Evolutionary conservation across 2,329 filamentous ascomycete species (phyloP).

Genomic region (Phyllosticta capitalensis): DNA sequence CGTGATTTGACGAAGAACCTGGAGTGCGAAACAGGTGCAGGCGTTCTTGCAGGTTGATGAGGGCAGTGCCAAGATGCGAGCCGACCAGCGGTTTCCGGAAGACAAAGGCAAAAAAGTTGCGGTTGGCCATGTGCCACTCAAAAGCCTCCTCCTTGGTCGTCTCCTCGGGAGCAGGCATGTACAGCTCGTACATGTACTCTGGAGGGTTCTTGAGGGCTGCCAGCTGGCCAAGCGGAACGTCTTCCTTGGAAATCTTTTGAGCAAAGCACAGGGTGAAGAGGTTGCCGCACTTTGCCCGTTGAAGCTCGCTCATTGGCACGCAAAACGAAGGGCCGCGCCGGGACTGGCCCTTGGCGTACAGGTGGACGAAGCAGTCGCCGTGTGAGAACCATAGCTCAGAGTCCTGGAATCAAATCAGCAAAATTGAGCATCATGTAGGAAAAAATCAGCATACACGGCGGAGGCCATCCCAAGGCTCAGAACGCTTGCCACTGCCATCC

Average conservation of each 20-base stretch:
- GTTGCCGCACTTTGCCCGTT: constrained; percentile 49
- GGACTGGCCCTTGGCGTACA: constrained; percentile 58
- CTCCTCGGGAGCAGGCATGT: constrained; percentile 55
- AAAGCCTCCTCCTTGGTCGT: constrained; percentile 47
- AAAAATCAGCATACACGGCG: constrained; percentile 29
- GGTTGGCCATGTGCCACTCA: constrained; percentile 56
- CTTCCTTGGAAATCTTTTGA: constrained; percentile 19
- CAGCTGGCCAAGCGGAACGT: background rate
- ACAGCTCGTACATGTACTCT: constrained; percentile 44
- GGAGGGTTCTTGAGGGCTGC: constrained; percentile 1
- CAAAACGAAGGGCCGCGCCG: constrained; percentile 58
- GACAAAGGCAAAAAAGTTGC: constrained; percentile 69
- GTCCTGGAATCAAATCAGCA: constrained; percentile 43
- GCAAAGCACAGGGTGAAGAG: constrained; percentile 44
- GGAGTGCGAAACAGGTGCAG: constrained; percentile 52
- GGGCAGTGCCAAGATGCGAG: constrained; percentile 51
- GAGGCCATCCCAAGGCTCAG: constrained; percentile 35
- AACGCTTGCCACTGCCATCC: constrained; percentile 26
- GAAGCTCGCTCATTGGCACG: constrained; percentile 49
- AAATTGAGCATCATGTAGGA: background rate
- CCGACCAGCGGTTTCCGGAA: constrained; percentile 59
- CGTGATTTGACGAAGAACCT: constrained; percentile 44
- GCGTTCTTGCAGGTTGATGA: constrained; percentile 56
- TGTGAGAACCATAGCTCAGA: constrained; percentile 58
- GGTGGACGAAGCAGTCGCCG: constrained; percentile 61